Evolutionary conservation across 495 filamentous ascomycete species (phyloP).

Genomic region (Cetradonia linearis): DNA sequence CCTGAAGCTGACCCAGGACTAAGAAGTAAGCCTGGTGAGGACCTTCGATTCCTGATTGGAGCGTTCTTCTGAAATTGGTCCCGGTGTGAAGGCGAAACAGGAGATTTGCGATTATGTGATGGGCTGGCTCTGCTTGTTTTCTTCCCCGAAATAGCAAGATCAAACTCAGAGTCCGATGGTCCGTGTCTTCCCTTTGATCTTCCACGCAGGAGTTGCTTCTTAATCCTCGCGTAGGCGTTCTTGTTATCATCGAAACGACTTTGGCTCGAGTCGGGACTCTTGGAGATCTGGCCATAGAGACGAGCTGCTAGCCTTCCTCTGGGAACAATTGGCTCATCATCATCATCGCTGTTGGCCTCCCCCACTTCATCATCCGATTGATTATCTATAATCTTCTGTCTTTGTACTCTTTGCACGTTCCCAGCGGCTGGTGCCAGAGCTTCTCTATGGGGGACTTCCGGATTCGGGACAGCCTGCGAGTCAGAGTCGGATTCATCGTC

Average conservation of each 20-base stretch:
- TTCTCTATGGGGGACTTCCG: conserved; percentile 12
- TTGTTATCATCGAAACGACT: conserved; percentile 15
- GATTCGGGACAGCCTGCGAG: conserved; percentile 31
- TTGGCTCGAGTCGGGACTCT: conserved; percentile 21
- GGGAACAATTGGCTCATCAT: conserved; percentile 47
- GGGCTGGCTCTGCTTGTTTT: conserved; percentile 10
- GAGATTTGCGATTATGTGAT: neutral
- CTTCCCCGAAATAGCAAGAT: conserved; percentile 19
- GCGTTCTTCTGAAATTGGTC: neutral
- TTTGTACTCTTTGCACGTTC: conserved; percentile 5
- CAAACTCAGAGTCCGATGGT: neutral
- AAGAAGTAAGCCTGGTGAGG: conserved; percentile 35
- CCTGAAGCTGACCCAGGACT: conserved; percentile 23
- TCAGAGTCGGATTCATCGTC: conserved; percentile 50
- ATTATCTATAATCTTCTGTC: conserved; percentile 5
- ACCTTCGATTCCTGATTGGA: neutral
- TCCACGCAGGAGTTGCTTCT: conserved; percentile 18
- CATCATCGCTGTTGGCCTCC: conserved; percentile 27
- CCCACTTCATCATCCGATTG: conserved; percentile 28
- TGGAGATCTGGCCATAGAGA: conserved; percentile 39
- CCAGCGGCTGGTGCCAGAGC: conserved; percentile 2
- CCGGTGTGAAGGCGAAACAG: neutral
- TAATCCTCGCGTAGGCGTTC: conserved; percentile 24
- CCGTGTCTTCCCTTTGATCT: neutral
- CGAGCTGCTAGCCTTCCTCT: conserved; percentile 61